phyloP scores from a whole-genome alignment of 495 filamentous ascomycete genomes.

The Podospora sp. region DNA sequence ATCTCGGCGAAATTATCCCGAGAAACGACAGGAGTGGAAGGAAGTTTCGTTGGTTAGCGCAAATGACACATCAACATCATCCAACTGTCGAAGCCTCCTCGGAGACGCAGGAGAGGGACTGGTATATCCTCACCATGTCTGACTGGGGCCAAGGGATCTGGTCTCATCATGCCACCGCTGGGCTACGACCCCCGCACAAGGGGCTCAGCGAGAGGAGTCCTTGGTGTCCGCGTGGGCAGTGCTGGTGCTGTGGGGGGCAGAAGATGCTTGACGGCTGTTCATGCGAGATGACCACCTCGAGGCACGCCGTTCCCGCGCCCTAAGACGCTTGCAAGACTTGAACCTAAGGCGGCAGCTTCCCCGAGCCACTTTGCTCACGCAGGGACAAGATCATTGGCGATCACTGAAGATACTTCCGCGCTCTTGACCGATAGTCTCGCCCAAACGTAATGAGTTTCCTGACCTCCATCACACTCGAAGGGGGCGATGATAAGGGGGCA shows the following conservation, averaged over 20 bases:
- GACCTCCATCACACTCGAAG: background rate
- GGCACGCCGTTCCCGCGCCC: background rate
- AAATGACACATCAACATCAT: conserved; percentile 11
- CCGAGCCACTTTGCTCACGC: background rate
- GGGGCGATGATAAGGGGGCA: background rate
- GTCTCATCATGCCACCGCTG: background rate
- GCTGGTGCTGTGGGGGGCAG: background rate
- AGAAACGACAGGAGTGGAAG: conserved; percentile 11
- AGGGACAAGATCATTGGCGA: background rate
- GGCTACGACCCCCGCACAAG: background rate
- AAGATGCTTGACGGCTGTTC: background rate
- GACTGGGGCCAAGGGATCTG: background rate
- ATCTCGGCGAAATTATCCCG: conserved; percentile 18
- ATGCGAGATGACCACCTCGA: conserved; percentile 2
- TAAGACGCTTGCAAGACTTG: background rate
- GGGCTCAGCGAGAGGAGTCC: background rate
- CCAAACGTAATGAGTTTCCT: conserved; percentile 1
- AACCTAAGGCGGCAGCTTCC: background rate
- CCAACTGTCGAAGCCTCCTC: background rate
- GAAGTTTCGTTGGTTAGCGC: background rate
- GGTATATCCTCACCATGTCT: background rate
- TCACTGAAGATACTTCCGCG: background rate
- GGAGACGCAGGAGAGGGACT: background rate
- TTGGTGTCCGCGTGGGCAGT: background rate
- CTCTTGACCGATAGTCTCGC: background rate